Evolutionary conservation across 345 rosid species (phyloP), one percentile per base, ranked within the genome.

Genomic region (Syzygium oleosum): DNA sequence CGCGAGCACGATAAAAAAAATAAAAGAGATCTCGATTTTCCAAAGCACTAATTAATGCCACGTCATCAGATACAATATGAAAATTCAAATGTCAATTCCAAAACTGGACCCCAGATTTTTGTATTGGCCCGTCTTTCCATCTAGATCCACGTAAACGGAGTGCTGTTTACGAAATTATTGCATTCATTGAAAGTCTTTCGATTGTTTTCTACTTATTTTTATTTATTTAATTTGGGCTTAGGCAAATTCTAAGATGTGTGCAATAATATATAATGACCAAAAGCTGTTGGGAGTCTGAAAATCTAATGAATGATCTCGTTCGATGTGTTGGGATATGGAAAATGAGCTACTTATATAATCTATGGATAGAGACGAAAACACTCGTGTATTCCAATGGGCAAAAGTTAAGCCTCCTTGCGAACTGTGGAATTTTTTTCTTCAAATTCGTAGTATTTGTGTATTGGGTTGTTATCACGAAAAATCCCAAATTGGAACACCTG

Each of bases 351-450:
- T 65, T 31, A 31, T 65, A 31, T 65, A 65, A 65, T 8, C 78
- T 16, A 9, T 65, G 43, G 78, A 65, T 65, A 31, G 43, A 16
- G 78, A 17, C 31, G 12, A 65, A 65, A 31, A 65, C 41, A 17
- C 12, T 65, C 31, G 31, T 15, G 41, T 16, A 16, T 31, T 65
- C 78, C 43, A 31, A 65, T 31, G 43, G 23, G 78, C 78, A 65
- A 34, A 65, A 65, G 78, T 7, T 29, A 29, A 29, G 41, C 41
- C 85, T 88, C 53, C 89, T 88, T 25, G 58, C 23, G 77, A 65
- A 9, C 9, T 9, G 78, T 65, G 41, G 22, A 15, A 0, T 15
- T 15, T 65, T 54, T 27, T 65, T 31, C 16, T 29, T 65, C 41
- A 29, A 65, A 29, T 65, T 65, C 0, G 16, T 3, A 65, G 3